Base-by-base conservation (phyloP, 2,329 filamentous ascomycete species). In the Aspergillus oerlinghausenensis region DNA sequence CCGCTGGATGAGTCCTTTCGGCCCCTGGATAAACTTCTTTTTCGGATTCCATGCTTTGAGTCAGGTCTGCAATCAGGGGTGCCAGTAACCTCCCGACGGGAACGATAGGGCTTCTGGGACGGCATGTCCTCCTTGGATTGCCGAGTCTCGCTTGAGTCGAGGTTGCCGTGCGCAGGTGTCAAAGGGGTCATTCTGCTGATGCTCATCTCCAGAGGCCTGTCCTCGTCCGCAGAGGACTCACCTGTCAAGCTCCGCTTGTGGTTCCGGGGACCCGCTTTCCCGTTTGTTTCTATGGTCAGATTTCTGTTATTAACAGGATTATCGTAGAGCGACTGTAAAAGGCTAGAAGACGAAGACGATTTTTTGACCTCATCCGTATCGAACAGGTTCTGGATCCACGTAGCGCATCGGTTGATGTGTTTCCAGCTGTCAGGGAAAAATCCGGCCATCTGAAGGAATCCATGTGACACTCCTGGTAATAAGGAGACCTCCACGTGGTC, bases 371-470 rank as follows among this genome's bases (percentile, higher is more conserved):
- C 63, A 40, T 65, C 60, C 52, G 62, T 57, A 10, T 65, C 61
- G 51, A 96, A 93, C 0, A 92, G 81, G 28, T 92, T 86, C 49
- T 87, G 82, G 64, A 97, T 92, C 93, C 93, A 97, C 17, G 80
- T 77, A 0, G 86, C 88, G 60, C 89, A 90, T 35, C 88, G 84
- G 62, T 88, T 85, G 65, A 97, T 89, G 68, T 95, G 88, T 66
- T 88, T 88, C 90, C 92, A 96, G 1, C 90, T 92, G 8, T 94
- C 90, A 0, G 92, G 92, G 65, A 95, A 99, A 3, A 97, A 80
- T 1, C 84, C 81, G 0, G 91, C 90, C 69, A 99, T 96, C 69
- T 97, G 92, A 65, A 97, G 76, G 73, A 99, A 99, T 1, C 94
- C 94, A 67, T 99, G 94, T 3, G 87, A 92, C 50, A 96, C 90